Evolutionary conservation across 2,329 filamentous ascomycete species (phyloP).

Genomic region (Didymella pinodella): DNA sequence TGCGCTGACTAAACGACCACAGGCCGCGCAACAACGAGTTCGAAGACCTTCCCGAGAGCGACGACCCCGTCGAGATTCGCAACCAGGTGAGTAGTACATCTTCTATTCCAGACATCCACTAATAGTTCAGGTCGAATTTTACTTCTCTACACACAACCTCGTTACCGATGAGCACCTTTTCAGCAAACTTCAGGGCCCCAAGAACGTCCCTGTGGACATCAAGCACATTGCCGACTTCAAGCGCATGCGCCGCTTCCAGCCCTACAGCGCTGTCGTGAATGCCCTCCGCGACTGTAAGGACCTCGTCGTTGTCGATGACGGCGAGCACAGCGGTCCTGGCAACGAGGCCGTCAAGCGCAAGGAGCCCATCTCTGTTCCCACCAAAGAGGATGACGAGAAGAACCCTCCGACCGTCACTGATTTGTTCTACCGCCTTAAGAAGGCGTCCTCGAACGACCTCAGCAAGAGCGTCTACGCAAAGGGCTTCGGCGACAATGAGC

Average conservation of each 20-base stretch:
- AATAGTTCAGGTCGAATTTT: conserved; percentile 80
- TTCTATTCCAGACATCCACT: neutral
- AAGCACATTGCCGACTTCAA: conserved; percentile 85
- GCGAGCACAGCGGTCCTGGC: conserved; percentile 60
- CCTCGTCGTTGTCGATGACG: conserved; percentile 77
- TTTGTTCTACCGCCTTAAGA: conserved; percentile 58
- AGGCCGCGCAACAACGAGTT: conserved; percentile 43
- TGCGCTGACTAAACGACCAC: conserved; percentile 27
- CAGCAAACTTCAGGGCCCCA: conserved; percentile 75
- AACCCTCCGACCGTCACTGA: conserved; percentile 45
- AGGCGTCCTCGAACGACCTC: conserved; percentile 70
- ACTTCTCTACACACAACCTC: conserved; percentile 92
- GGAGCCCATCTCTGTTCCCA: conserved; percentile 61
- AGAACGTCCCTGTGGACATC: conserved; percentile 83
- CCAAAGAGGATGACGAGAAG: conserved; percentile 42
- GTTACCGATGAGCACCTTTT: conserved; percentile 88
- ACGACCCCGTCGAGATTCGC: conserved; percentile 81
- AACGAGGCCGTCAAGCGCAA: conserved; percentile 71
- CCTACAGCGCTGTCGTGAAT: conserved; percentile 80
- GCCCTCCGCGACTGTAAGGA: conserved; percentile 80
- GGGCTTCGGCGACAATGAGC: conserved; percentile 87
- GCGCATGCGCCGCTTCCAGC: conserved; percentile 95
- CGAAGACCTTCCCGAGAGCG: conserved; percentile 69
- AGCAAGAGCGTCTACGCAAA: conserved; percentile 87
- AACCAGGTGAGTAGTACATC: conserved; percentile 69